These are phyloP conservation scores for Chytriomyces hyalinus DNA, from an alignment of 192 early-diverging fungal genomes.

Conservation along the genomic window DNA sequence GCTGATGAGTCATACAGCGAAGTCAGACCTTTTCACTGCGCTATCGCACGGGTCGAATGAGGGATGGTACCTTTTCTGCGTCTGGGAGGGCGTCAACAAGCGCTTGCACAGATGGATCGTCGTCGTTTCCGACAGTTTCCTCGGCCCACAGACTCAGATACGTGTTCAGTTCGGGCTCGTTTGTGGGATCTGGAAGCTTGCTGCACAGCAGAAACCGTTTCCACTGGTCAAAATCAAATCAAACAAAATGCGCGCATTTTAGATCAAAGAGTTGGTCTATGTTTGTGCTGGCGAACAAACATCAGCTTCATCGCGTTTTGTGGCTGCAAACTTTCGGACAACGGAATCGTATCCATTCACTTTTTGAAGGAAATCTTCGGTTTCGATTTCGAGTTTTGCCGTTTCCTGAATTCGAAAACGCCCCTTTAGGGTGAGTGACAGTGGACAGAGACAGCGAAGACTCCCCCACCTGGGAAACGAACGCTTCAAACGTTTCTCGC, in stretches of 20 bases:
- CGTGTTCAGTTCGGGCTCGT: conserved; percentile 56
- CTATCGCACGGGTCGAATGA: not conserved
- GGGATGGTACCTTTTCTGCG: conserved; percentile 38
- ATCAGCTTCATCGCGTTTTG: conserved; percentile 16
- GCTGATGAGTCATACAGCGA: not conserved
- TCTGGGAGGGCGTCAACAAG: conserved; percentile 44
- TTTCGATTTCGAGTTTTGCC: conserved; percentile 45
- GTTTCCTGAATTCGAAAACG: conserved; percentile 34
- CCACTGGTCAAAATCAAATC: conserved; percentile 43
- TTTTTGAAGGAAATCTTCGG: conserved; percentile 24
- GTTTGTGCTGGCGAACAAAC: not conserved
- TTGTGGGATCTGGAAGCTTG: conserved; percentile 49
- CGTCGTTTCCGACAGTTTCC: conserved; percentile 41
- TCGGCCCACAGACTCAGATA: conserved; percentile 52
- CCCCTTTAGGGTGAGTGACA: not conserved
- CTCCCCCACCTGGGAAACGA: conserved; percentile 47
- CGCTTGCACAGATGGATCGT: conserved; percentile 41
- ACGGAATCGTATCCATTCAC: not conserved
- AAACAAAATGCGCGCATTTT: not conserved
- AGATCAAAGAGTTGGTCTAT: not conserved
- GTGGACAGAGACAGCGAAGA: too few relatives aligned
- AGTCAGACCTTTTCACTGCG: not conserved
- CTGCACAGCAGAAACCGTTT: conserved; percentile 55
- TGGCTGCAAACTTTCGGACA: conserved; percentile 4
- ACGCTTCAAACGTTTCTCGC: conserved; percentile 50